These are phyloP conservation scores for Malassezia arunalokei DNA, from an alignment of 1,284 basidiomycete genomes.

Conservation along the genomic window DNA sequence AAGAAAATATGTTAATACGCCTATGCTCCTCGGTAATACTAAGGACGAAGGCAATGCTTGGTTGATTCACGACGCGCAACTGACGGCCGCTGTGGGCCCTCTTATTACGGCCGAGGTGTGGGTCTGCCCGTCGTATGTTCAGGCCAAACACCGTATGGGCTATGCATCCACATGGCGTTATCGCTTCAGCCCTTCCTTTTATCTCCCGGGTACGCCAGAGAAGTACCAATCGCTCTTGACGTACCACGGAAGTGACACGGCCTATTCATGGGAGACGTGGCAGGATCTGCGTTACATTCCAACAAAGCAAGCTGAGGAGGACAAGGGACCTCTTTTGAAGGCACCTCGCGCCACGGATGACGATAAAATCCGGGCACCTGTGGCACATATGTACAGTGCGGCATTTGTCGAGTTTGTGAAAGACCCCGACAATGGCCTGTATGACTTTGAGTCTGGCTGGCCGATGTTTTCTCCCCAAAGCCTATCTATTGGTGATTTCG, in stretches of 20 bases:
- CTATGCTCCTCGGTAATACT: slow-evolving; percentile 15
- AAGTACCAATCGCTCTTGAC: slow-evolving; percentile 2
- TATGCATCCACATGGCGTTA: slow-evolving; percentile 16
- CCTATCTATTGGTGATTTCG: slow-evolving; percentile 9
- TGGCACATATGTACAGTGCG: slow-evolving; percentile 6
- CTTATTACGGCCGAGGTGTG: slow-evolving; percentile 12
- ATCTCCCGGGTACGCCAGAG: slow-evolving; percentile 8
- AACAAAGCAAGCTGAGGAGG: neutral
- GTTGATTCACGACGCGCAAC: slow-evolving; percentile 1
- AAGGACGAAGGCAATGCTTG: slow-evolving; percentile 16
- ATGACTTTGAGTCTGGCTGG: slow-evolving; percentile 10
- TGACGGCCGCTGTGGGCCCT: neutral
- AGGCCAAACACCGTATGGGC: slow-evolving; percentile 3
- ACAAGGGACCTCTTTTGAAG: neutral
- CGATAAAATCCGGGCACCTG: neutral
- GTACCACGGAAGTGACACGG: slow-evolving; percentile 14
- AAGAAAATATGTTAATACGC: neutral
- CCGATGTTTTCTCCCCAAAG: neutral
- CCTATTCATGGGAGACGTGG: slow-evolving; percentile 14
- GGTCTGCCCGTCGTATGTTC: slow-evolving; percentile 11
- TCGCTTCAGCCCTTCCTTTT: slow-evolving; percentile 15
- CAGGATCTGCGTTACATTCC: neutral
- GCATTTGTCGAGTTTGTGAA: slow-evolving; percentile 11
- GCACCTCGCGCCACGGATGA: slow-evolving; percentile 1
- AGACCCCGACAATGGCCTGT: slow-evolving; percentile 12